phyloP scores from a whole-genome alignment of 2,329 filamentous ascomycete species.

The Clonostachys rosea region DNA sequence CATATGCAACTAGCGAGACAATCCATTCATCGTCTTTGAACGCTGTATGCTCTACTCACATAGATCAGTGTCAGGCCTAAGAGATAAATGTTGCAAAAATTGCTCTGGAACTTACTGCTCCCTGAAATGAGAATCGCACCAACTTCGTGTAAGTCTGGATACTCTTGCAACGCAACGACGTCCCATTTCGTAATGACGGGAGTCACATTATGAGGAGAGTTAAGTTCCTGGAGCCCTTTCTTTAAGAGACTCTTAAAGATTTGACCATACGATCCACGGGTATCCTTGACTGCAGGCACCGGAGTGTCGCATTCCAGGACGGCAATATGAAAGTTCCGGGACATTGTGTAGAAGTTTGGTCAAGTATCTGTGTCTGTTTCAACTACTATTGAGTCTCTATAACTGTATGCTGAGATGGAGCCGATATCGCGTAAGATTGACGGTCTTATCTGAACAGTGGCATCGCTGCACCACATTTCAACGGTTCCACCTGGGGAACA shows the following conservation, averaged over 20 bases:
- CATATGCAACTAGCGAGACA: constrained; percentile 30
- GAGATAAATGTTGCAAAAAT: neutral
- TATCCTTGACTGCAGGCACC: constrained; percentile 13
- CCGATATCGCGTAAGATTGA: too few relatives aligned
- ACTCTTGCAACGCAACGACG: neutral
- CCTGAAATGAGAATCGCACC: constrained; percentile 23
- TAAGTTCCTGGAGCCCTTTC: constrained; percentile 13
- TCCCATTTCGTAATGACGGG: too few relatives aligned
- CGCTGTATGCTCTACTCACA: constrained; percentile 21
- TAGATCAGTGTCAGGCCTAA: too few relatives aligned
- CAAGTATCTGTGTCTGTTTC: neutral
- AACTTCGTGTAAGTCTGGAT: constrained; percentile 8
- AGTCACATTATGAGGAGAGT: too few relatives aligned
- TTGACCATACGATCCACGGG: constrained; percentile 20
- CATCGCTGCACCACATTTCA: too few relatives aligned
- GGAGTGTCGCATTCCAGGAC: constrained; percentile 25
- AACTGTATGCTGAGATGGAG: too few relatives aligned
- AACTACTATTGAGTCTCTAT: too few relatives aligned
- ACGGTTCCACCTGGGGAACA: too few relatives aligned
- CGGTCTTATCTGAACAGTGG: too few relatives aligned
- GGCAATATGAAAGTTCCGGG: constrained; percentile 8
- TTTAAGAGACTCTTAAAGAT: constrained; percentile 19
- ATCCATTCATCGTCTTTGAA: constrained; percentile 40
- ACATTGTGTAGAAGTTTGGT: neutral
- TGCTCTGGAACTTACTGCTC: constrained; percentile 17